A percentile compares a stretch with the other conserved stretches of the same genome.
These are phyloP conservation scores for Rosa multiflora DNA, from an alignment of 306 rosid genomes.

Conservation along the genomic window DNA sequence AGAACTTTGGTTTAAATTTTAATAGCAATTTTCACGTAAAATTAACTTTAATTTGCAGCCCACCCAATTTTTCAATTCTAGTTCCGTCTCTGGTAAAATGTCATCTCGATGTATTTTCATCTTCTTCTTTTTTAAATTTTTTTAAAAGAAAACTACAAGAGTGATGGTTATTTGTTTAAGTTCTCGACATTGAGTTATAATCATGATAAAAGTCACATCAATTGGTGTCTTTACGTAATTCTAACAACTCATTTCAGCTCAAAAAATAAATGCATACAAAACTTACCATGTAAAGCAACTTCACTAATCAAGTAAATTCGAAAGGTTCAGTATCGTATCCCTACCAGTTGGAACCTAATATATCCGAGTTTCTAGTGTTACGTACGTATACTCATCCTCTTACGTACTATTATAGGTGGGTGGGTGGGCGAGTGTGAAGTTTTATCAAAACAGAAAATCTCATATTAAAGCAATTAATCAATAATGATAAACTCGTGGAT, in stretches of 20 bases:
- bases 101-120: not conserved
- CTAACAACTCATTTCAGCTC: not conserved
- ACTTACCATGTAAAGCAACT: not conserved
- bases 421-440: not conserved
- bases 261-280: not conserved
- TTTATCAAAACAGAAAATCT: not conserved
- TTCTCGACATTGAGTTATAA: not conserved
- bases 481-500: constrained; percentile 3
- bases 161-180: not conserved
- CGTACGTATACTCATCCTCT: not conserved
- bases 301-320: not conserved
- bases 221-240: not conserved
- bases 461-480: not conserved
- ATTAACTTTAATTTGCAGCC: no score
- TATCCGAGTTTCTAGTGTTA: not conserved
- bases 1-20: no score
- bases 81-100: no score
- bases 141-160: not conserved
- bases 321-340: not conserved
- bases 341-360: not conserved
- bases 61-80: no score
- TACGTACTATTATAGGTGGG: not conserved
- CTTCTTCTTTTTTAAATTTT: not conserved
- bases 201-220: not conserved
- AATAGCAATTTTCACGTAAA: no score